phyloP scores from a whole-genome alignment of 2,329 filamentous ascomycete species.

The Botrytis cinerea region DNA sequence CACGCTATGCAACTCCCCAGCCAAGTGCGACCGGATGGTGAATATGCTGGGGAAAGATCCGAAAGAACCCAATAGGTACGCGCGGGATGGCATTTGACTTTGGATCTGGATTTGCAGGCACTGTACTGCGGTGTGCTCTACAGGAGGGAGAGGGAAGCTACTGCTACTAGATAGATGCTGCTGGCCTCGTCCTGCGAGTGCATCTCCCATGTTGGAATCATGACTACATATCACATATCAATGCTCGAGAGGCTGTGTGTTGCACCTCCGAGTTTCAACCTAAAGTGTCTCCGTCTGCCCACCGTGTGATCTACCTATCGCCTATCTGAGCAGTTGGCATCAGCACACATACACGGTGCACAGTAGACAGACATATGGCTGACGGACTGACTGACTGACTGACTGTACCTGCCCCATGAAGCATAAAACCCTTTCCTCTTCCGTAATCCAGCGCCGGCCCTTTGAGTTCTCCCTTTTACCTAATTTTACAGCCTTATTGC shows the following conservation, averaged over 20 bases:
- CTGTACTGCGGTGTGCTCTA: neutral
- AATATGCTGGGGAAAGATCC: neutral
- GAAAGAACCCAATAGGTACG: neutral
- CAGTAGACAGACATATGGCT: neutral
- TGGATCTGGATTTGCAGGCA: neutral
- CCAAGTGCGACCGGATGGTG: neutral
- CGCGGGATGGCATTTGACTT: neutral
- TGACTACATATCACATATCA: neutral
- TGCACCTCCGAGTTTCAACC: neutral
- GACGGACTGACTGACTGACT: neutral
- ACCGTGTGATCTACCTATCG: no score
- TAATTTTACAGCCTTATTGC: neutral
- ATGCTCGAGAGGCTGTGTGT: neutral
- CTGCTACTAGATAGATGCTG: neutral
- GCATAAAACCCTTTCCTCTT: neutral
- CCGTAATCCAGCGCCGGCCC: neutral
- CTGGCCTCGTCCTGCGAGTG: neutral
- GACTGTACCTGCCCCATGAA: neutral
- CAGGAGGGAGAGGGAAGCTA: neutral
- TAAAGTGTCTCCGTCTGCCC: neutral
- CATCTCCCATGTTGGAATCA: neutral
- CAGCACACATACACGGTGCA: neutral
- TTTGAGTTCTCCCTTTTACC: neutral
- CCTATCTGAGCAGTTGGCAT: neutral
- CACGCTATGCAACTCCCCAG: conserved; percentile 5